Base-by-base conservation (phyloP, 805 yeast species). In the Jamesozyma rosinii region DNA sequence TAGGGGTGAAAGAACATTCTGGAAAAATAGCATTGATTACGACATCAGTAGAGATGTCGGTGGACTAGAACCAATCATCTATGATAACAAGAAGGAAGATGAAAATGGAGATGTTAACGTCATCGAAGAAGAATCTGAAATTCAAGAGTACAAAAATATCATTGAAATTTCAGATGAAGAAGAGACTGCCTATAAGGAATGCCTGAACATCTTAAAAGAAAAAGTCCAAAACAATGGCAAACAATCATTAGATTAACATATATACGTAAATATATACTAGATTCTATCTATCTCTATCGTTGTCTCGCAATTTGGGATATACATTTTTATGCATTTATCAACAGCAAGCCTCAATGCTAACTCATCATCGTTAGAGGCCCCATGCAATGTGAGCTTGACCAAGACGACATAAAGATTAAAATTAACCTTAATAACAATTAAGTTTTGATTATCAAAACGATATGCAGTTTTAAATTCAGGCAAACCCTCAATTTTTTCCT, bases 291-390 rank as follows among this genome's bases (percentile, higher is more conserved):
- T 55, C 34, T 60, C 66, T 29, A 60, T 53, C 1, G 66, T 61
- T 5, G 62, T 57, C 42, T 61, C 66, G 6, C 54, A 50, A 2
- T 39, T 37, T 8, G 57, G 57, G 17, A 61, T 33, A 21, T 45
- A 42, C 31, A 45, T 45, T 39, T 48, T 51, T 9, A 60, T 47
- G 44, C 60, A 57, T 37, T 55, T 58, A 26, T 59, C 61, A 2
- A 60, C 48, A 2, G 64, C 55, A 21, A 49, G 29, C 34, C 83
- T 58, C 29, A 83, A 54, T 27, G 68, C 63, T 1, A 76, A 60
- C 57, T 83, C 90, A 37, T 82, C 88, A 43, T 81, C 85, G 48
- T 76, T 76, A 3, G 83, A 75, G 1, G 81, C 83, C n/a, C 89
- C 89, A 38, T 65, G 61, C 82, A 83, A 77, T 18, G 59, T 61